Conservation (phyloP, 2,329 filamentous ascomycete genomes). For the Fusarium sp. region DNA sequence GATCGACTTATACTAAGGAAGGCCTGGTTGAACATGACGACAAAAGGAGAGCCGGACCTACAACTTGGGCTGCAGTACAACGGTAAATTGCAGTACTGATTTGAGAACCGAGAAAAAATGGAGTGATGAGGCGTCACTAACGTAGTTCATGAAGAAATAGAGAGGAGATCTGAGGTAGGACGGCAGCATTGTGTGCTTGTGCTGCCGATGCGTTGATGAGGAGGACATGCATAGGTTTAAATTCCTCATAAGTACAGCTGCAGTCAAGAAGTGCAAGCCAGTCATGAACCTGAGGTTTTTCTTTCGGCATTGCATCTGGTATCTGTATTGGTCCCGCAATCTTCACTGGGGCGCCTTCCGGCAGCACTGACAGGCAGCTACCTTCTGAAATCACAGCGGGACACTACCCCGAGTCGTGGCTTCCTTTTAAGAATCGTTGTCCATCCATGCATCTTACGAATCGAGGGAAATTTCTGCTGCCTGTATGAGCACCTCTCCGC, state of each 20-base stretch:
- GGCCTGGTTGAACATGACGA: slow-evolving; percentile 11
- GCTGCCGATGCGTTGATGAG: slow-evolving; percentile 17
- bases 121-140: slow-evolving; percentile 18
- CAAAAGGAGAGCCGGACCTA: slow-evolving; percentile 26
- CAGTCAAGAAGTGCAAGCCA: no score
- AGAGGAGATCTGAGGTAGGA: slow-evolving; percentile 35
- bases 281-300: not conserved
- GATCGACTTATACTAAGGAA: slow-evolving; percentile 14
- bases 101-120: not conserved
- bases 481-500: not conserved
- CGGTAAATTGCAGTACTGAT: slow-evolving; percentile 11
- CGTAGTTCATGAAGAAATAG: not conserved
- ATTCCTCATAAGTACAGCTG: no score
- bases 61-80: slow-evolving; percentile 44
- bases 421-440: not conserved
- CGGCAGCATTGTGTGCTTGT: slow-evolving; percentile 33
- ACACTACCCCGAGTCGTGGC: not conserved
- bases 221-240: not conserved
- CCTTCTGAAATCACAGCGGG: not conserved
- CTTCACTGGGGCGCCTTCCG: not conserved
- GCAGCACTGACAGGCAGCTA: not conserved
- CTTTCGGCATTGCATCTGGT: not conserved
- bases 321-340: not conserved
- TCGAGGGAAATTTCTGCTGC: not conserved
- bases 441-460: no score